A percentile compares a stretch with the other conserved stretches of the same genome.
Evolutionary conservation across 179 eudicot species (phyloP).

Genomic region (Silene noctiflora): DNA sequence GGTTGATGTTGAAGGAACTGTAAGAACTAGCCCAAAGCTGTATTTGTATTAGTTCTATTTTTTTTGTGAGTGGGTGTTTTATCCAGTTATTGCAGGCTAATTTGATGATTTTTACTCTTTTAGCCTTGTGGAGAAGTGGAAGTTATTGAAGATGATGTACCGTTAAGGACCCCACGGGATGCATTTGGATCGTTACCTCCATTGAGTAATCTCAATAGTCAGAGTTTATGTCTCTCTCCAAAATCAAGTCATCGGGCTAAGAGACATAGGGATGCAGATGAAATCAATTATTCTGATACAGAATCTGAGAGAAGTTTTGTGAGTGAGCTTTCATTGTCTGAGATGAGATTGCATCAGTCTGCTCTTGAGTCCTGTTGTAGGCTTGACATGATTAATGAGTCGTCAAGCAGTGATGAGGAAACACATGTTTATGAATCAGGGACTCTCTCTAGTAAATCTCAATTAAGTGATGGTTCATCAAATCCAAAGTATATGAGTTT

Average conservation of each 20-base stretch:
- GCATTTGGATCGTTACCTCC: slow-evolving; percentile 68
- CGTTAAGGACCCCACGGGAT: slow-evolving; percentile 78
- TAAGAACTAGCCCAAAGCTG: slow-evolving; percentile 39
- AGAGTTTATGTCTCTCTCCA: slow-evolving; percentile 23
- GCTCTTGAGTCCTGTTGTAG: slow-evolving; percentile 46
- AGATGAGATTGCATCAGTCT: slow-evolving; percentile 66
- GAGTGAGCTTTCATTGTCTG: slow-evolving; percentile 60
- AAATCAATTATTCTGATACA: slow-evolving; percentile 61
- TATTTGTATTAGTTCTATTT: slow-evolving; percentile 3
- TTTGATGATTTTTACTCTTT: slow-evolving; percentile 22
- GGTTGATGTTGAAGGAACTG: slow-evolving; percentile 77
- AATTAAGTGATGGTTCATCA: slow-evolving; percentile 27
- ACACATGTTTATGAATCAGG: slow-evolving; percentile 33
- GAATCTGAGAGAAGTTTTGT: slow-evolving; percentile 71
- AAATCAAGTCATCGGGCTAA: slow-evolving; percentile 29
- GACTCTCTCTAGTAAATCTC: slow-evolving; percentile 35
- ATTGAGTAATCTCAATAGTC: slow-evolving; percentile 40
- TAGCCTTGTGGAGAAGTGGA: slow-evolving; percentile 86
- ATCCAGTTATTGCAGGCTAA: slow-evolving; percentile 6
- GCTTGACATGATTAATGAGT: slow-evolving; percentile 36
- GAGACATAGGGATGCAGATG: slow-evolving; percentile 31
- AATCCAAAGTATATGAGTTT: slow-evolving; percentile 27
- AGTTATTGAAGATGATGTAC: slow-evolving; percentile 76
- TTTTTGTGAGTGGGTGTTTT: slow-evolving; percentile 16
- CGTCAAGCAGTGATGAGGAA: slow-evolving; percentile 76